Conservation (phyloP, 345 rosid species). For the Acer negundo region DNA sequence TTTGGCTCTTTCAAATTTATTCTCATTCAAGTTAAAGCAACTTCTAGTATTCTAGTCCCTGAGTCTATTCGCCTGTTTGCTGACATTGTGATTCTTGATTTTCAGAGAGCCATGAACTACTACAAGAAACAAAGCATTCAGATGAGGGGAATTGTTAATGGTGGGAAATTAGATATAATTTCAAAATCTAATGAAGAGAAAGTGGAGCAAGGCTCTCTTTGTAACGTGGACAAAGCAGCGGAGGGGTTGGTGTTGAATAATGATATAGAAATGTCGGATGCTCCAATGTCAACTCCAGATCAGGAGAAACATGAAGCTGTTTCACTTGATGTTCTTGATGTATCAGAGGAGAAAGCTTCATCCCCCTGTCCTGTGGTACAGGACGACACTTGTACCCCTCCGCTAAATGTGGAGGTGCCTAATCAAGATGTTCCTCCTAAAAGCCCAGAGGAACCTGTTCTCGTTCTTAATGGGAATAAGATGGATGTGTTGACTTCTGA, state of each 20-base stretch:
- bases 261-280: conserved; percentile 32
- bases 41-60: background rate
- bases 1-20: background rate
- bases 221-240: conserved; percentile 9
- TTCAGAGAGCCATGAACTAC: conserved; percentile 79
- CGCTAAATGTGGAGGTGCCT: conserved; percentile 18
- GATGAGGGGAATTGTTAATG: conserved; percentile 32
- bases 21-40: background rate
- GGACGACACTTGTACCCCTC: conserved; percentile 4
- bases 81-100: conserved; percentile 18
- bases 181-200: conserved; percentile 30
- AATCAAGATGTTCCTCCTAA: conserved; percentile 20
- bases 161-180: conserved; percentile 31
- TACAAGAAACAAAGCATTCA: conserved; percentile 75
- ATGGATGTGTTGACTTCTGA: conserved; percentile 33
- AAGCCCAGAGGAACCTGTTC: conserved; percentile 27
- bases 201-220: conserved; percentile 24
- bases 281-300: conserved; percentile 12
- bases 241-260: conserved; percentile 20
- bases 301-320: conserved; percentile 26
- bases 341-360: conserved; percentile 19
- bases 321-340: conserved; percentile 20
- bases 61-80: background rate
- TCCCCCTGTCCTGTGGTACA: conserved; percentile 19
- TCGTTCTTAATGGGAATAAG: conserved; percentile 16